Conservation (phyloP, 1,139 yeast species). For the Lodderomyces pseudojiufengensis region DNA sequence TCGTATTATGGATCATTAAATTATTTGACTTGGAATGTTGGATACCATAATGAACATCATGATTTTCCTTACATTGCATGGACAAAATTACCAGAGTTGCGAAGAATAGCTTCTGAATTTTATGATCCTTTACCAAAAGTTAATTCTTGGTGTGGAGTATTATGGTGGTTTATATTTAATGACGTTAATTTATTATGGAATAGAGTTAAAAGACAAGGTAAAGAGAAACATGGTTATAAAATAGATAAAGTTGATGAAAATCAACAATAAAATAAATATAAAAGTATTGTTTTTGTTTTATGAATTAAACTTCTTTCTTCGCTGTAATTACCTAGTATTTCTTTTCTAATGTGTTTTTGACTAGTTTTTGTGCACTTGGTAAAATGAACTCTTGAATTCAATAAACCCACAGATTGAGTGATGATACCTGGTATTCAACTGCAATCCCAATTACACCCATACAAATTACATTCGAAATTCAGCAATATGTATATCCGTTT, state of each 20-base stretch:
- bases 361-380: too few species aligned
- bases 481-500: too few species aligned
- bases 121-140: slow-evolving; percentile 80
- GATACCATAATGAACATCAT: slow-evolving; percentile 92
- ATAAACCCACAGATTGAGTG: too few species aligned
- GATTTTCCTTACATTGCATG: slow-evolving; percentile 94
- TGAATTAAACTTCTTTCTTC: too few species aligned
- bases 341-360: too few species aligned
- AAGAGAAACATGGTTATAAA: slow-evolving; percentile 32
- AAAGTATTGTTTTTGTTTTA: too few species aligned
- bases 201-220: slow-evolving; percentile 66
- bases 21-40: slow-evolving; percentile 83
- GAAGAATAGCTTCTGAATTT: slow-evolving; percentile 71
- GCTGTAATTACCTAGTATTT: too few species aligned
- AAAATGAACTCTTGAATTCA: too few species aligned
- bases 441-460: too few species aligned
- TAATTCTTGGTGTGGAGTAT: slow-evolving; percentile 73
- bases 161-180: slow-evolving; percentile 67
- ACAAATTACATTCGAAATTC: too few species aligned
- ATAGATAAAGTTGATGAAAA: slow-evolving; percentile 23
- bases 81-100: slow-evolving; percentile 69
- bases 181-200: slow-evolving; percentile 72
- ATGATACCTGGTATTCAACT: too few species aligned
- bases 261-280: slow-evolving; percentile 39
- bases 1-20: slow-evolving; percentile 85